phyloP scores from a whole-genome alignment of 768 basidiomycete species.

The Psilocybe azurescens region DNA sequence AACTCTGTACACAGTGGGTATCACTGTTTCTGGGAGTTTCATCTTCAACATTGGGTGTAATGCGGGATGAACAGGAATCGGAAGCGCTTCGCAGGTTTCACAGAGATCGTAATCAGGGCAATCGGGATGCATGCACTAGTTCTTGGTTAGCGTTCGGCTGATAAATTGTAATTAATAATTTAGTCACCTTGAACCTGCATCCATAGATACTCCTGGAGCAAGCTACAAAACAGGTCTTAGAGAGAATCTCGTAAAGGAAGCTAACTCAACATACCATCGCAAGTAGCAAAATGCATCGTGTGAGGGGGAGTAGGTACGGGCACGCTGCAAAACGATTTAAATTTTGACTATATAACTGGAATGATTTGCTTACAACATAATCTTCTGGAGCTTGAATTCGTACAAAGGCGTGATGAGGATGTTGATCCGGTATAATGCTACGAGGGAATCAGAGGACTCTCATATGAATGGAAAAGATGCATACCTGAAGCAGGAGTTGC shows the following conservation, averaged over 20 bases:
- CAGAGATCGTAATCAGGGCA: conserved; percentile 89
- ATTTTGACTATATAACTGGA: not conserved
- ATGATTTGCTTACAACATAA: conserved; percentile 52
- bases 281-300: conserved; percentile 59
- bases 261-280: conserved; percentile 47
- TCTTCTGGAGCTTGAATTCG: conserved; percentile 58
- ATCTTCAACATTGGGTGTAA: conserved; percentile 82
- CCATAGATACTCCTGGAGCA: conserved; percentile 64
- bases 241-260: not conserved
- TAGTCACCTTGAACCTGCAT: conserved; percentile 71
- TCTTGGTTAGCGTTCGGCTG: conserved; percentile 1
- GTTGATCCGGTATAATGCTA: conserved; percentile 73
- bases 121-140: conserved; percentile 76
- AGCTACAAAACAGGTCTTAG: conserved; percentile 24
- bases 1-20: conserved; percentile 39
- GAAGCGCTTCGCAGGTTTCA: conserved; percentile 76
- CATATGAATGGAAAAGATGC: not conserved
- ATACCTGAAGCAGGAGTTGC: conserved; percentile 69
- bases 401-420: conserved; percentile 79
- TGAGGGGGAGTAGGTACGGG: conserved; percentile 11
- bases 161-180: conserved; percentile 7
- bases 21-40: conserved; percentile 50
- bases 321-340: conserved; percentile 26
- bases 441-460: conserved; percentile 1
- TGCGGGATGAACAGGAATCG: conserved; percentile 74